Percentiles rank a stretch among this genome's conserved stretches.
phyloP scores from a whole-genome alignment of 768 basidiomycete genomes.

The Psilocybe sp. region DNA sequence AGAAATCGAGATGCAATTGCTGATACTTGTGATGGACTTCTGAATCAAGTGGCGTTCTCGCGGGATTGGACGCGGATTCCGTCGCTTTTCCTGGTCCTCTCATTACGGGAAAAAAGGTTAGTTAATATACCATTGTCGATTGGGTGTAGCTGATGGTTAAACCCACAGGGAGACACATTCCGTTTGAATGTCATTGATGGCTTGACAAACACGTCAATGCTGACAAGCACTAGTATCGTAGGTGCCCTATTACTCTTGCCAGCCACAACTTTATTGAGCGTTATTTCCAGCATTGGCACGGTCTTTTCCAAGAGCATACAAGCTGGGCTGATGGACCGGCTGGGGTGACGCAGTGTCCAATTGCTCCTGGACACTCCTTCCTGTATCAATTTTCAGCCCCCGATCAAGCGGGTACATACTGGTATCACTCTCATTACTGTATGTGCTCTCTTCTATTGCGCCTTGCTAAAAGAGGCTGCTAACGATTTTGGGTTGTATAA shows the following conservation, averaged over 20 bases:
- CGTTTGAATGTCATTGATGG: constrained; percentile 42
- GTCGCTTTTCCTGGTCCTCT: constrained; percentile 23
- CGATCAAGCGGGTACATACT: constrained; percentile 43
- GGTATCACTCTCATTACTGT: constrained; percentile 42
- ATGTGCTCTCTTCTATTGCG: background rate
- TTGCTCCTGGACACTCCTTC: constrained; percentile 35
- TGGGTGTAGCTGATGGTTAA: background rate
- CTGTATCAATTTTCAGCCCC: constrained; percentile 16
- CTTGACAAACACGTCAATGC: constrained; percentile 45
- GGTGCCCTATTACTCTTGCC: constrained; percentile 8
- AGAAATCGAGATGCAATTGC: background rate
- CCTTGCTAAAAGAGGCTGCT: background rate
- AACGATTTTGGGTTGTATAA: background rate
- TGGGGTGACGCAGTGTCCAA: constrained; percentile 40
- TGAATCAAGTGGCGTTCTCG: constrained; percentile 19
- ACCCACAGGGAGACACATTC: constrained; percentile 34
- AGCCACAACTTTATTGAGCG: background rate
- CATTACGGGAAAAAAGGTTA: constrained; percentile 22
- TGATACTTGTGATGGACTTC: too few relatives aligned
- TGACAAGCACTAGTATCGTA: constrained; percentile 46
- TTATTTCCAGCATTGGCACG: constrained; percentile 40
- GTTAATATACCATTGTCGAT: background rate
- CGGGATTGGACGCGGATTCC: constrained; percentile 12
- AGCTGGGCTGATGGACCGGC: constrained; percentile 34
- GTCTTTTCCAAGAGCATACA: too few relatives aligned